Evolutionary conservation across 2,329 filamentous ascomycete genomes (phyloP).

Genomic region (Colletotrichum eleusines): DNA sequence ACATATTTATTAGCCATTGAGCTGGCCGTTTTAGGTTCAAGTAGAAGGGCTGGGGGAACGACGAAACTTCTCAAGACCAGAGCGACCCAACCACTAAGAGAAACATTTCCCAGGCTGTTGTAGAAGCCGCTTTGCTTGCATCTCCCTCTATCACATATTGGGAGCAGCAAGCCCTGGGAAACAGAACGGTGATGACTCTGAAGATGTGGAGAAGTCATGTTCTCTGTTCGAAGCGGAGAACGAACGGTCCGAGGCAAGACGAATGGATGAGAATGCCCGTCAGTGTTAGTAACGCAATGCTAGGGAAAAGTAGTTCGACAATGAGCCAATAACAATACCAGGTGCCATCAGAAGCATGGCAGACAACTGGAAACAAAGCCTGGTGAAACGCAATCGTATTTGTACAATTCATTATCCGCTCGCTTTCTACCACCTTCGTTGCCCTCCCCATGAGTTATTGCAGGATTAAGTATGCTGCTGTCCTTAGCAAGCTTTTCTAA

Average conservation of each 20-base stretch:
- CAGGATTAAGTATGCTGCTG: background rate
- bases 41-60: background rate
- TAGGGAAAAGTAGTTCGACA: background rate
- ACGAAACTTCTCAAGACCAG: background rate
- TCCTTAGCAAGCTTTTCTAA: background rate
- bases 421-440: background rate
- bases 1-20: background rate
- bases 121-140: background rate
- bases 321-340: background rate
- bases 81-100: background rate
- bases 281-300: background rate
- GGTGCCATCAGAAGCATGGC: background rate
- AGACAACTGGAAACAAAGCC: background rate
- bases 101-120: too few relatives aligned
- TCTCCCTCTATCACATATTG: background rate
- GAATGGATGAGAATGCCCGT: background rate
- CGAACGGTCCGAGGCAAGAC: background rate
- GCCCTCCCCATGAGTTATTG: background rate
- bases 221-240: background rate
- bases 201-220: background rate
- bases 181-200: background rate
- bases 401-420: background rate
- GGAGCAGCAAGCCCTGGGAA: too few relatives aligned
- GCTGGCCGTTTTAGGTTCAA: background rate
- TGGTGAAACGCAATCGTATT: background rate